Base-by-base conservation (phyloP, 139 green algal genomes). In the Chlamydomonas asymmetrica region DNA sequence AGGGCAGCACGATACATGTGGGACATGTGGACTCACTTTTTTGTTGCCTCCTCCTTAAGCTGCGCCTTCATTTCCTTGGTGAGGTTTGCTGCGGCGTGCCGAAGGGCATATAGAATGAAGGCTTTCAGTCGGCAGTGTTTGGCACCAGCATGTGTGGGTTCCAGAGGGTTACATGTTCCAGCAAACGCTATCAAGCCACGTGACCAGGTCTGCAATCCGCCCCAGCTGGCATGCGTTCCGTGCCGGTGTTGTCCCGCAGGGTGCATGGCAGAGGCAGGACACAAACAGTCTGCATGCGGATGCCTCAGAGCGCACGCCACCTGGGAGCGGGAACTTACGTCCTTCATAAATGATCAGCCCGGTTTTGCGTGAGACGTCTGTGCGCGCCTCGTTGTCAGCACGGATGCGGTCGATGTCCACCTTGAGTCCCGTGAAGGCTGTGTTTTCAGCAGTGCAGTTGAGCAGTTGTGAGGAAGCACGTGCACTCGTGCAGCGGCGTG, bases 321-420 rank as follows among this genome's bases (percentile, higher is more conserved):
- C 2, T 5, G 32, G 34, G 16, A 37, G 6, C 9, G 0, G 0
- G 45, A 31, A 79, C 90, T 88, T 45, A 94, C 90, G 80, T 63
- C 92, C 92, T 49, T 84, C 85, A 71, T 91, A 88, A 56, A 97
- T 96, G 80, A 97, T 89, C n/a, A 97, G 85, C 25, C 92, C 92
- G 25, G 80, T 79, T 69, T 97, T 97, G 34, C 92, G 85, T 29
- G 89, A 78, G 5, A 84, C 85, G 35, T 91, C 92, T 1, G 49
- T 66, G 20, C 78, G 67, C 18, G 60, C 67, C 49, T 88, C 86
- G 70, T 97, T 97, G 75, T 97, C 91, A 1, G 56, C 48, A 0
- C 93, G 79, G 37, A 97, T 86, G 25, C 83, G 69, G 71, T 97
- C 93, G 39, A 97, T 84, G 75, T 97, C 92, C 5, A 95, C 79